phyloP scores from a whole-genome alignment of 176 grass and related monocot species.

The Carex scoparia region DNA sequence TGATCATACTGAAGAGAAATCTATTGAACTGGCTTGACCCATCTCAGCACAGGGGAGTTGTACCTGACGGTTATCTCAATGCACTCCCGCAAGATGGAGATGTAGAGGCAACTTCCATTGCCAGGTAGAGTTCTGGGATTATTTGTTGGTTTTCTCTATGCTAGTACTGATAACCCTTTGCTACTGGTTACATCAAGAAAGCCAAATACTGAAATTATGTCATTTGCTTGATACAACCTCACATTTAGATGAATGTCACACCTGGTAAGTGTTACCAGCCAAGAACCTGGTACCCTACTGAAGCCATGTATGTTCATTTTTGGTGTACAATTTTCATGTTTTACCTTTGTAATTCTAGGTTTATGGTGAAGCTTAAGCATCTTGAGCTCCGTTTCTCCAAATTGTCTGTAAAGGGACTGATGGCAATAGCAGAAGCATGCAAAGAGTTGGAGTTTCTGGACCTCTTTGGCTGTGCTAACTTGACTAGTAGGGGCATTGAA shows the following conservation, averaged over 20 bases:
- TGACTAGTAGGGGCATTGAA: conserved; percentile 68
- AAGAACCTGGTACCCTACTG: not conserved
- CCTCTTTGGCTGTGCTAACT: conserved; percentile 66
- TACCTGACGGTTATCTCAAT: conserved; percentile 72
- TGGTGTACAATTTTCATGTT: not conserved
- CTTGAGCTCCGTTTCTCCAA: conserved; percentile 83
- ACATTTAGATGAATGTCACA: not conserved
- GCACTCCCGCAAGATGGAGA: conserved; percentile 76
- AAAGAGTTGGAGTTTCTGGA: conserved; percentile 64
- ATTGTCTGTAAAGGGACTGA: conserved; percentile 43
- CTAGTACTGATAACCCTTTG: not conserved
- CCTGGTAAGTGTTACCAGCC: not conserved
- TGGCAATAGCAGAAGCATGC: conserved; percentile 52
- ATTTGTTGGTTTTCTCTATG: not conserved
- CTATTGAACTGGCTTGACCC: conserved; percentile 83
- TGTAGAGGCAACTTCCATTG: conserved; percentile 61
- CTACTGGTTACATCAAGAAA: not conserved
- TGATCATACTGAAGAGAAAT: conserved; percentile 57
- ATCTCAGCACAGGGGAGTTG: conserved; percentile 62
- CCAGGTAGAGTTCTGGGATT: conserved; percentile 23
- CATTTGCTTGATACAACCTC: not conserved
- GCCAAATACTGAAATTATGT: not conserved
- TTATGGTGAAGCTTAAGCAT: conserved; percentile 82
- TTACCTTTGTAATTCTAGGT: conserved; percentile 19
- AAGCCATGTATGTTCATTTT: not conserved